A percentile compares a stretch with the other conserved stretches of the same genome.
phyloP scores from a whole-genome alignment of 768 basidiomycete species.

The Suillus tomentosus region DNA sequence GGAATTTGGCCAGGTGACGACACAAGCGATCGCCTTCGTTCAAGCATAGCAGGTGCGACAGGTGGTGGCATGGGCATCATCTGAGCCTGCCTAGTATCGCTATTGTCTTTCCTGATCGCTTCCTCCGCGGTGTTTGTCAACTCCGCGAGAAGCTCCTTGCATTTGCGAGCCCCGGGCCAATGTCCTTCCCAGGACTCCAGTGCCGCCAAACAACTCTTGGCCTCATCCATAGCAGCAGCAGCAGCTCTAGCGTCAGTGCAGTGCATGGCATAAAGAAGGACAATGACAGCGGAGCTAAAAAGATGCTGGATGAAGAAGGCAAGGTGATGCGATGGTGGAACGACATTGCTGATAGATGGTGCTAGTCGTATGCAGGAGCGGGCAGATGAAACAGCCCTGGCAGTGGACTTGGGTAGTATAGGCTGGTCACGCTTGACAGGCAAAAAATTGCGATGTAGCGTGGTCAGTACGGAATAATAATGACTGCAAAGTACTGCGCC shows the following conservation, averaged over 20 bases:
- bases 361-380: slow-evolving; percentile 85
- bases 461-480: slow-evolving; percentile 86
- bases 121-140: slow-evolving; percentile 69
- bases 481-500: slow-evolving; percentile 85
- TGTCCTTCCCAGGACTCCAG: slow-evolving; percentile 81
- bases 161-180: slow-evolving; percentile 88
- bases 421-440: slow-evolving; percentile 76
- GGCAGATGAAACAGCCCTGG: slow-evolving; percentile 81
- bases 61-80: slow-evolving; percentile 28
- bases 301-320: slow-evolving; percentile 90
- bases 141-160: slow-evolving; percentile 77
- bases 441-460: slow-evolving; percentile 85
- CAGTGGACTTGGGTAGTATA: slow-evolving; percentile 68
- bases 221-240: slow-evolving; percentile 81
- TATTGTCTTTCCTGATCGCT: slow-evolving; percentile 48
- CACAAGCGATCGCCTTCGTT: slow-evolving; percentile 58
- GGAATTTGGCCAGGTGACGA: slow-evolving; percentile 41
- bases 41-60: slow-evolving; percentile 39
- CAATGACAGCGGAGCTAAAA: slow-evolving; percentile 86
- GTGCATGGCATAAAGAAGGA: slow-evolving; percentile 86
- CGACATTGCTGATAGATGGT: slow-evolving; percentile 80
- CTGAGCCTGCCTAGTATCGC: slow-evolving; percentile 23
- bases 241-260: slow-evolving; percentile 64
- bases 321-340: slow-evolving; percentile 83
- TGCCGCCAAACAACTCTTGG: slow-evolving; percentile 66